Conservation (phyloP, 108 stramenopile genomes). For the Cyclotella baltica region DNA sequence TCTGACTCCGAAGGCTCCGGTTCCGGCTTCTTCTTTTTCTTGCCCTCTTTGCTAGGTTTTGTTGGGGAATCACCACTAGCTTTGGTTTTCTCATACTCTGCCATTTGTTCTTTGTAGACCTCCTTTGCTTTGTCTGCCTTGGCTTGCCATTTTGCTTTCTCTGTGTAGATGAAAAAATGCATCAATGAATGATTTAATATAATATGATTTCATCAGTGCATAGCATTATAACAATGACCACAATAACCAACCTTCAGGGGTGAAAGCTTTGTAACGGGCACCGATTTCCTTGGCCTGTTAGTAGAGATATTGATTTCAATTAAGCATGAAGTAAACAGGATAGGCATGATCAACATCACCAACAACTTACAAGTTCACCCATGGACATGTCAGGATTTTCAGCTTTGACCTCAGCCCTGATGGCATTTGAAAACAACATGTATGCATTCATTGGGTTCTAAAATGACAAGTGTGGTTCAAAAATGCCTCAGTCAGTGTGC, state of each 20-base stretch:
- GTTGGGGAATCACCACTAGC: conserved; percentile 9
- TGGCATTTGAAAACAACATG: conserved; percentile 69
- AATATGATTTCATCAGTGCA: too few species aligned
- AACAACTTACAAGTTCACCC: conserved; percentile 57
- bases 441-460: conserved; percentile 65
- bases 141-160: conserved; percentile 71
- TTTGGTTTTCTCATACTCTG: conserved; percentile 39
- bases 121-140: conserved; percentile 72
- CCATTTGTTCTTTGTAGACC: conserved; percentile 66
- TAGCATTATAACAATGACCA: too few species aligned
- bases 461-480: background rate
- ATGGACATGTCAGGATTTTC: conserved; percentile 74
- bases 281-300: conserved; percentile 64
- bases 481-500: background rate
- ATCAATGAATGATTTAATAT: too few species aligned
- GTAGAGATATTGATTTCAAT: background rate
- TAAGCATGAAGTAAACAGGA: background rate
- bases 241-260: too few species aligned
- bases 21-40: conserved; percentile 49
- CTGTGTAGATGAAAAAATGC: too few species aligned
- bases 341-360: background rate
- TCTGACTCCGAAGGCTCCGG: conserved; percentile 32
- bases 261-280: conserved; percentile 62
- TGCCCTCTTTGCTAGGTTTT: conserved; percentile 35
- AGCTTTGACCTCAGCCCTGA: conserved; percentile 68